phyloP scores from a whole-genome alignment of 768 basidiomycete species.

The Hericium erinaceus region DNA sequence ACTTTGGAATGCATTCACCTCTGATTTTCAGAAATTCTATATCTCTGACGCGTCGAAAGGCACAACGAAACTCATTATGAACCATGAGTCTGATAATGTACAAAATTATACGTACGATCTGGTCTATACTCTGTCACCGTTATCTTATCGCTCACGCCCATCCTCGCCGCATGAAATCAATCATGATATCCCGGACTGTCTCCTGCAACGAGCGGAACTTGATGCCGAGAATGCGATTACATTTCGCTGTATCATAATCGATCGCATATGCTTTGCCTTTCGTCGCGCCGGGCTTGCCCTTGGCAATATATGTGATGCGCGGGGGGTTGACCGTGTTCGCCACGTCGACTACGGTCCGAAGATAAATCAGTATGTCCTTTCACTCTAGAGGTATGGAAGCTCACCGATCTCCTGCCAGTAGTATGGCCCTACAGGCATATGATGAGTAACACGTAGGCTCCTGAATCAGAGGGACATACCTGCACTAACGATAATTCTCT shows the following conservation, averaged over 20 bases:
- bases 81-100: background rate
- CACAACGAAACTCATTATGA: too few relatives aligned
- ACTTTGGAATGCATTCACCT: too few relatives aligned
- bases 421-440: background rate
- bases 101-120: background rate
- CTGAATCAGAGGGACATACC: background rate
- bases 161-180: background rate
- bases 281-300: background rate
- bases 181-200: slow-evolving; percentile 1
- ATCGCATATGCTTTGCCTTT: background rate
- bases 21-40: too few relatives aligned
- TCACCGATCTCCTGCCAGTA: slow-evolving; percentile 3
- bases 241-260: background rate
- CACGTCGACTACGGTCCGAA: background rate
- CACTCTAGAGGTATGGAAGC: background rate
- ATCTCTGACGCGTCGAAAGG: too few relatives aligned
- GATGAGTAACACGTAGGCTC: background rate
- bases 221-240: background rate
- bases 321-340: background rate
- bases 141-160: background rate
- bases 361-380: background rate
- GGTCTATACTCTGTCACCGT: too few relatives aligned
- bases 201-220: background rate
- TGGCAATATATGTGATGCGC: background rate
- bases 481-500: background rate